Evolutionary conservation across 495 filamentous ascomycete genomes (phyloP), one percentile per base, ranked within the genome.

Genomic region (Oidiodendron maius): DNA sequence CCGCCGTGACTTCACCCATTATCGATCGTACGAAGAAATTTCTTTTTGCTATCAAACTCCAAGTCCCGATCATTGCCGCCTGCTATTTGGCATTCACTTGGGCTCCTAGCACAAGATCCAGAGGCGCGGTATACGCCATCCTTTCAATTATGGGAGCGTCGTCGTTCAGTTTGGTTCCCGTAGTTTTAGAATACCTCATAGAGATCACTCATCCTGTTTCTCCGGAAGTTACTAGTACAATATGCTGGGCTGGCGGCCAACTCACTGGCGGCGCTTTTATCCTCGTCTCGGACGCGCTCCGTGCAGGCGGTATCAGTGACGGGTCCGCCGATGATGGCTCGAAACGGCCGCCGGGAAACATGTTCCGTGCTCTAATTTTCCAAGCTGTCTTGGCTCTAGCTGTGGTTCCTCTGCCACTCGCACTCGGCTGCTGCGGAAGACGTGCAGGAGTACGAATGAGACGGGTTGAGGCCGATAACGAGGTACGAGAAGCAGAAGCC

Each of bases 201-300:
- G 88, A 96, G 62, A 71, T 94, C 53, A 89, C 89, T 15, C 84
- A 89, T 52, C 91, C 91, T 0, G 81, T 91, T 20, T 82, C 81
- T n/a, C 89, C 93, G 1, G 91, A 93, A 71, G 78, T 96, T 41
- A 84, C 87, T 5, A 83, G 77, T 44, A 87, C 85, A 39, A 71
- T 94, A 23, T 83, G 84, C 58, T 97, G 91, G 93, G 76, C 76
- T 9, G 85, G 84, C 13, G 91, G 90, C 0, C 86, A 89, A 67
- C 55, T 89, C 8, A 61, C 91, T 0, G 93, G 93, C 1, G 91
- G 76, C 0, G 61, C 93, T 9, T 95, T 96, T 60, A 84, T 96
- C 58, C 59, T 98, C 16, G 66, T 87, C 30, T 84, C 85, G 65
- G 85, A 88, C 59, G 87, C 83, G 36, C 67, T 97, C 57, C 88